phyloP scores from a whole-genome alignment of 768 basidiomycete genomes.

The Suillus spraguei region DNA sequence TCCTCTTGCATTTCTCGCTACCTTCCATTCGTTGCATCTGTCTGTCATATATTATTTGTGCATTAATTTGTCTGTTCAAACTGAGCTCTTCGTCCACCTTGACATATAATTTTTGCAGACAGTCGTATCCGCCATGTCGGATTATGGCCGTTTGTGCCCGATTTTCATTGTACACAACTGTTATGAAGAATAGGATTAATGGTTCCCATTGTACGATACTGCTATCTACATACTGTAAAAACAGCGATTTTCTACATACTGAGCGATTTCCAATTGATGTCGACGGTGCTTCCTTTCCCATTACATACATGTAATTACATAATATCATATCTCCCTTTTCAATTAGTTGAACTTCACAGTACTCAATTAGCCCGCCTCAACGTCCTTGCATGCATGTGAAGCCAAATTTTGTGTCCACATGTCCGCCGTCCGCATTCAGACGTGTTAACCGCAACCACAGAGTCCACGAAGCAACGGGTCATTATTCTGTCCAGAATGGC shows the following conservation, averaged over 20 bases:
- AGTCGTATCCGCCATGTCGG: background rate
- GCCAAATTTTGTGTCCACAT: background rate
- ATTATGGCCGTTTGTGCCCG: background rate
- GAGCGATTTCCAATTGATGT: too few species aligned
- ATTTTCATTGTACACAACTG: background rate
- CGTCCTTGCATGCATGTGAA: background rate
- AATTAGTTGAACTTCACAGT: too few species aligned
- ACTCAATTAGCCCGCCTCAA: too few species aligned
- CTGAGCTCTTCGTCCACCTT: background rate
- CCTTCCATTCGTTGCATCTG: slow-evolving; percentile 9
- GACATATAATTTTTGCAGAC: background rate
- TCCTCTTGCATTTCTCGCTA: slow-evolving; percentile 8
- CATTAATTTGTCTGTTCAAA: background rate
- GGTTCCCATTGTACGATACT: slow-evolving; percentile 5
- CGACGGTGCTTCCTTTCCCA: too few species aligned
- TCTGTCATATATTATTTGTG: slow-evolving; percentile 9
- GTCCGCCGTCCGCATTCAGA: background rate
- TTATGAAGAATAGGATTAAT: background rate
- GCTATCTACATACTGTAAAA: too few species aligned
- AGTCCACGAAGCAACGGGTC: background rate
- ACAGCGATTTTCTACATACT: too few species aligned
- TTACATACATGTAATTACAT: too few species aligned
- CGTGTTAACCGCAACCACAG: background rate
- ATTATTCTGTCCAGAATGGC: slow-evolving; percentile 1
- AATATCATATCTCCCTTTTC: too few species aligned